A percentile compares a stretch with the other conserved stretches of the same genome.
Evolutionary conservation across 805 yeast species (phyloP).

Genomic region (Saccharomycopsis sp.): DNA sequence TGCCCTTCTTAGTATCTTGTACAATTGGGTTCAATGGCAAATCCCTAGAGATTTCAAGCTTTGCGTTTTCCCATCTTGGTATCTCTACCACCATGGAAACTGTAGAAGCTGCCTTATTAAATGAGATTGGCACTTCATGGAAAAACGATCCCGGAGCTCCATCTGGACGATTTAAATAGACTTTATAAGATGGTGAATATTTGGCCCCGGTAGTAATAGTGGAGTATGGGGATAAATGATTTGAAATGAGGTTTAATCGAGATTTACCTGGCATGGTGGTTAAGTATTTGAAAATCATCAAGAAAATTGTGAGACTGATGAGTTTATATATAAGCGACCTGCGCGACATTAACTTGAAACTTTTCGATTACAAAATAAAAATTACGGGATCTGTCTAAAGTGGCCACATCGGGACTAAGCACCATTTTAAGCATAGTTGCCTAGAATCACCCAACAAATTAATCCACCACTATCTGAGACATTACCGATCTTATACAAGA

Average conservation of each 20-base stretch:
- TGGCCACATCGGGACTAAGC: no score
- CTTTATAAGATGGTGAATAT: slow-evolving; percentile 24
- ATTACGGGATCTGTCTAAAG: no score
- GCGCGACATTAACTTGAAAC: no score
- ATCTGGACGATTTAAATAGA: slow-evolving; percentile 30
- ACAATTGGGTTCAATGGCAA: slow-evolving; percentile 64
- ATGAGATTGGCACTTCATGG: slow-evolving; percentile 62
- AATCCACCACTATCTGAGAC: no score
- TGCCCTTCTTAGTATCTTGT: slow-evolving; percentile 73
- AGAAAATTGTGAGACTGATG: not conserved
- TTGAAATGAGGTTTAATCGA: not conserved
- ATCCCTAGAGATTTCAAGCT: slow-evolving; percentile 65
- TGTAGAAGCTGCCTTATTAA: slow-evolving; percentile 35
- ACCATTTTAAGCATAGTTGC: no score
- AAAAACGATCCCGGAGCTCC: slow-evolving; percentile 53
- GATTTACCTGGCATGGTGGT: not conserved
- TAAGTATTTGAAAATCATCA: not conserved
- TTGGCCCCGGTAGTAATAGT: slow-evolving; percentile 16
- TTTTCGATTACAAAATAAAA: no score
- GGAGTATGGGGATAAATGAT: not conserved
- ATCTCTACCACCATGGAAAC: slow-evolving; percentile 70
- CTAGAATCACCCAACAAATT: no score
- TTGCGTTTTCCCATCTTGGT: slow-evolving; percentile 78
- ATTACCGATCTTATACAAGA: no score
- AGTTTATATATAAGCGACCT: not conserved